Evolutionary conservation across 192 early-diverging fungal genomes (phyloP).

Genomic region (Entomortierella chlamydospora): DNA sequence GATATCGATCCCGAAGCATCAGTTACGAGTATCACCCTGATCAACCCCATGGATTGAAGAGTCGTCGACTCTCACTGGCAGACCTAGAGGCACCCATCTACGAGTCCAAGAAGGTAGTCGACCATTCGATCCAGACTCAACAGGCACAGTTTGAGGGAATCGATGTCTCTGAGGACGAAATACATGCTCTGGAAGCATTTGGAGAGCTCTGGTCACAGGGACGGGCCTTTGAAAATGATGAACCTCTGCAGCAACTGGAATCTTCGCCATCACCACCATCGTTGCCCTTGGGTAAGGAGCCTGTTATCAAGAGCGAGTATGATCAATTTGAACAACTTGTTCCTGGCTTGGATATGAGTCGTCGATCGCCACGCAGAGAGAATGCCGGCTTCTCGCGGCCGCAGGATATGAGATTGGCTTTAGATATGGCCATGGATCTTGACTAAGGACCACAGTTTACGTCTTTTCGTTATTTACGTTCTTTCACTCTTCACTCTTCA

Average conservation of each 20-base stretch:
- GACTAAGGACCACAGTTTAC: constrained; percentile 5
- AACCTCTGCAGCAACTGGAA: not conserved
- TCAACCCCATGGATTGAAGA: constrained; percentile 15
- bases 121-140: constrained; percentile 20
- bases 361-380: constrained; percentile 23
- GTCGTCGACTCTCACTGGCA: constrained; percentile 38
- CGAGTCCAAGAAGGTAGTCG: constrained; percentile 32
- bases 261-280: not conserved
- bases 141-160: constrained; percentile 42
- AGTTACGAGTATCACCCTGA: not conserved
- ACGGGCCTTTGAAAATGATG: constrained; percentile 28
- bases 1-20: constrained; percentile 18
- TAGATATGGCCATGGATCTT: constrained; percentile 26
- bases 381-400: not conserved
- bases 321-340: constrained; percentile 16
- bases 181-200: constrained; percentile 48
- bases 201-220: constrained; percentile 47
- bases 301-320: constrained; percentile 7
- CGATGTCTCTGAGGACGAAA: constrained; percentile 49
- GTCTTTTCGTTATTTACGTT: not conserved
- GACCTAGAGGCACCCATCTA: constrained; percentile 47
- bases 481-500: not conserved
- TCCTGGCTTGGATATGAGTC: constrained; percentile 25
- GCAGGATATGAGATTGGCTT: not conserved
- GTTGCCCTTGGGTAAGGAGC: not conserved